These are phyloP conservation scores for Byssochlamys sp. DNA, from an alignment of 2,329 filamentous ascomycete species.

Conservation along the genomic window DNA sequence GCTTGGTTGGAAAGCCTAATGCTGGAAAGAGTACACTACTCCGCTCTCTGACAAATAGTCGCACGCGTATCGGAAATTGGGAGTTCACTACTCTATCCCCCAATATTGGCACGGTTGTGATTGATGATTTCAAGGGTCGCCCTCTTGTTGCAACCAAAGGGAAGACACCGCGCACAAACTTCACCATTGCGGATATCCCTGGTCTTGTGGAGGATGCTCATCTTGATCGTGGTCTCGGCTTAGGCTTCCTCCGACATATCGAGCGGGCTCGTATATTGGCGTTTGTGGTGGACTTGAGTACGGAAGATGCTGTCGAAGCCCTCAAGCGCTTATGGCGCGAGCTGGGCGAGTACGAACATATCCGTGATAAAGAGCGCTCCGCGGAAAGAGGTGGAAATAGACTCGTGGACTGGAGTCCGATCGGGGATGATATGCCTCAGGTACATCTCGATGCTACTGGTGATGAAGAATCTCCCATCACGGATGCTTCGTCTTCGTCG, in stretches of 20 bases:
- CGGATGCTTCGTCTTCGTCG: not conserved
- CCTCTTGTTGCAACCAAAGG: constrained; percentile 46
- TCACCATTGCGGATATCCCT: constrained; percentile 92
- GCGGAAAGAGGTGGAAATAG: constrained; percentile 52
- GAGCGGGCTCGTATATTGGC: constrained; percentile 87
- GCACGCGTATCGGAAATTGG: constrained; percentile 85
- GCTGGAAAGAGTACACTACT: constrained; percentile 91
- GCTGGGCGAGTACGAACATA: constrained; percentile 75
- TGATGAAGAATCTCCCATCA: not conserved
- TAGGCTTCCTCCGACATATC: constrained; percentile 86
- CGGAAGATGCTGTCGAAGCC: constrained; percentile 67
- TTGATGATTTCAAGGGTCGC: constrained; percentile 75
- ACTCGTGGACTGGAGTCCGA: constrained; percentile 44
- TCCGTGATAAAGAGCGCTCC: constrained; percentile 62
- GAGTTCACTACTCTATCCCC: constrained; percentile 92
- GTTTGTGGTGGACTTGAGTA: constrained; percentile 80
- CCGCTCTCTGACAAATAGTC: constrained; percentile 75
- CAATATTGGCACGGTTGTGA: constrained; percentile 88
- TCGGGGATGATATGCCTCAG: constrained; percentile 15
- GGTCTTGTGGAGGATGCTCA: constrained; percentile 88
- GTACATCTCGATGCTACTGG: constrained; percentile 5
- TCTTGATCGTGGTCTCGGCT: constrained; percentile 78
- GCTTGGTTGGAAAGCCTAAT: constrained; percentile 87
- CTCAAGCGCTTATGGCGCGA: constrained; percentile 81
- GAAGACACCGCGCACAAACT: constrained; percentile 58